Conservation (phyloP, 129 eudicot genomes). For the Flaveria ramosissima region DNA sequence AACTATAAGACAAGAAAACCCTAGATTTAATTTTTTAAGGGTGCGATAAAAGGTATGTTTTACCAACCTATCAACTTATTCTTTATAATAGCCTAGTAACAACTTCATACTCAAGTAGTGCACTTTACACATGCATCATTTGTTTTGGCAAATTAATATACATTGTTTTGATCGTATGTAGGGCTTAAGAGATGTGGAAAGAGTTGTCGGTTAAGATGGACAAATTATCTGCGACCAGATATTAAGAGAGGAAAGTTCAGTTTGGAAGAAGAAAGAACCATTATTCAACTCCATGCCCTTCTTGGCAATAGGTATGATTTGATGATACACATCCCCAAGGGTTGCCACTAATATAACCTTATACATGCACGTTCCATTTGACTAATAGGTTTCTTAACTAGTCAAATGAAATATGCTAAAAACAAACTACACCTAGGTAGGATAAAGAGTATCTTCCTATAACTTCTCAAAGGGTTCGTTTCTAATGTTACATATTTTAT, state of each 20-base stretch:
- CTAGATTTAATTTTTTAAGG: no score
- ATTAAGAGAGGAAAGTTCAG: slow-evolving; percentile 81
- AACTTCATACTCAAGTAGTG: no score
- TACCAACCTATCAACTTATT: no score
- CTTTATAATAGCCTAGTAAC: background rate
- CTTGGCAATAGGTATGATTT: slow-evolving; percentile 65
- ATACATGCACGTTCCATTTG: no score
- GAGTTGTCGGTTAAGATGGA: slow-evolving; percentile 76
- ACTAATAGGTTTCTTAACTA: background rate
- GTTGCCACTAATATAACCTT: background rate
- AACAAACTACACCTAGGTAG: background rate
- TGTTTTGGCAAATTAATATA: background rate
- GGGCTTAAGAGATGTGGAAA: slow-evolving; percentile 77
- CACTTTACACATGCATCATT: background rate
- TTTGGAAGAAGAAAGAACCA: slow-evolving; percentile 72
- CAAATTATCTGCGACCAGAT: slow-evolving; percentile 68
- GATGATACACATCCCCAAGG: background rate
- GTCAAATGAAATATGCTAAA: background rate
- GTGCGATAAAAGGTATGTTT: no score
- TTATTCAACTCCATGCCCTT: slow-evolving; percentile 81
- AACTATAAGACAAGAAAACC: no score
- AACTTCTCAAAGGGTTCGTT: background rate
- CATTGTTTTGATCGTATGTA: slow-evolving; percentile 16
- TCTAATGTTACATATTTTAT: background rate
- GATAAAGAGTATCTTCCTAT: background rate